A percentile compares a stretch with the other conserved stretches of the same genome.
phyloP scores from a whole-genome alignment of 108 stramenopile species.

The Thalassiosira profunda region DNA sequence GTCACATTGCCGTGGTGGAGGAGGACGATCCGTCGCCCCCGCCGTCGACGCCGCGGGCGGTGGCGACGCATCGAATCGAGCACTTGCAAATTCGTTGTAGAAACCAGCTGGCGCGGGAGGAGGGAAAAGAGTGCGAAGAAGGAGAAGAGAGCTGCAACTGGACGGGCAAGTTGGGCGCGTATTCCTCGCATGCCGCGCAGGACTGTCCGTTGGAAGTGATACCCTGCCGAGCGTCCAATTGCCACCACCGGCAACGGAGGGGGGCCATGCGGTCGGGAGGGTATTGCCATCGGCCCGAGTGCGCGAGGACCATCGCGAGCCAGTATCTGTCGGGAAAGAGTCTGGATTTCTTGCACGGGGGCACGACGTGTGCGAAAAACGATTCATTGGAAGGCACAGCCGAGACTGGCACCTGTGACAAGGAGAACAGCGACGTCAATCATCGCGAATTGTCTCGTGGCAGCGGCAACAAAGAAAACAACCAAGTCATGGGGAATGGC shows the following conservation, averaged over 20 bases:
- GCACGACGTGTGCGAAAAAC: too few species aligned
- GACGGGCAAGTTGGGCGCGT: constrained; percentile 13
- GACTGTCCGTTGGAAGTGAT: constrained; percentile 13
- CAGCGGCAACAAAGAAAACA: neutral
- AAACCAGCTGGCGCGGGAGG: constrained; percentile 12
- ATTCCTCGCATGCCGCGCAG: neutral
- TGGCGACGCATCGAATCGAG: constrained; percentile 15
- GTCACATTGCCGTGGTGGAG: constrained; percentile 1
- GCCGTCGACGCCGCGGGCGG: neutral
- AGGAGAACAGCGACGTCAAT: too few species aligned
- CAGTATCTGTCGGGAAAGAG: too few species aligned
- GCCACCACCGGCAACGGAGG: neutral
- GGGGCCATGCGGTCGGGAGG: constrained; percentile 14
- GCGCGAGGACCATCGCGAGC: neutral
- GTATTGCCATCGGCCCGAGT: constrained; percentile 9
- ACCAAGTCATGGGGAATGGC: neutral
- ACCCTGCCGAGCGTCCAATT: neutral
- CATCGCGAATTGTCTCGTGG: neutral
- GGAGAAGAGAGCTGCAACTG: constrained; percentile 13
- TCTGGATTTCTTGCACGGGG: too few species aligned
- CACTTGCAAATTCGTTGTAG: constrained; percentile 10
- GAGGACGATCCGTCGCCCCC: too few species aligned
- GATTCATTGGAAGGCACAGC: too few species aligned
- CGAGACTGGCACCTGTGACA: neutral
- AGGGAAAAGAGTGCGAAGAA: constrained; percentile 2